Evolutionary conservation across 768 basidiomycete genomes (phyloP), one percentile per base, ranked within the genome.

Genomic region (Dioszegia hungarica): DNA sequence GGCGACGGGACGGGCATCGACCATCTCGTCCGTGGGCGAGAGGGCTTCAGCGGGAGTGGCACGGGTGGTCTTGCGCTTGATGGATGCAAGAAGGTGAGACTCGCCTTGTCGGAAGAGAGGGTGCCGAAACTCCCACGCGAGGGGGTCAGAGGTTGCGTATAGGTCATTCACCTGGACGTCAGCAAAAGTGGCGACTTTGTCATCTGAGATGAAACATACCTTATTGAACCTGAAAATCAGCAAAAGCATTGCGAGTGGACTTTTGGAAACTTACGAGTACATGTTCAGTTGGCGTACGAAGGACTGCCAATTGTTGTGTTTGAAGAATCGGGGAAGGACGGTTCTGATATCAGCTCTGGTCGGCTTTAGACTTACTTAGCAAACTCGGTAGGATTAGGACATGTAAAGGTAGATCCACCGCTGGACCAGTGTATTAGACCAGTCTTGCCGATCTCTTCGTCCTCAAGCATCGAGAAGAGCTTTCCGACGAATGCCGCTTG

Each of bases 241-340:
- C n/a, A 29, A 10, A 20, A 29, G 36, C 10, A 28, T 25, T 17
- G 31, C 5, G 25, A 24, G 24, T 2, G 36, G n/a, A 22, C 14
- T 19, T 41, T 3, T 11, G 28, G 15, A 17, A 11, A 69, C 70
- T 66, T 58, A 91, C 53, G 89, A 89, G 76, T 93, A 95, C 88
- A 92, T 92, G 81, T 93, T 95, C 63, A 93, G 81, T 72, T 95
- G 90, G 14, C 90, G 82, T 17, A 93, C 90, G 66, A 95, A 95
- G 31, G 87, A 88, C 56, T 84, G 83, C 77, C 95, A 98, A 75
- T 94, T 95, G 59, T 87, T 85, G 78, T 98, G 95, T 75, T 99
- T 99, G 84, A 97, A 99, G 85, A 88, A 98, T 39, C 85, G 83
- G 2, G 90, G 90, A 6, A 98, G 83, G 29, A 95, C 65, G 10